Evolutionary conservation across 1,284 basidiomycete species (phyloP).

Genomic region (Papiliotrema laurentii): DNA sequence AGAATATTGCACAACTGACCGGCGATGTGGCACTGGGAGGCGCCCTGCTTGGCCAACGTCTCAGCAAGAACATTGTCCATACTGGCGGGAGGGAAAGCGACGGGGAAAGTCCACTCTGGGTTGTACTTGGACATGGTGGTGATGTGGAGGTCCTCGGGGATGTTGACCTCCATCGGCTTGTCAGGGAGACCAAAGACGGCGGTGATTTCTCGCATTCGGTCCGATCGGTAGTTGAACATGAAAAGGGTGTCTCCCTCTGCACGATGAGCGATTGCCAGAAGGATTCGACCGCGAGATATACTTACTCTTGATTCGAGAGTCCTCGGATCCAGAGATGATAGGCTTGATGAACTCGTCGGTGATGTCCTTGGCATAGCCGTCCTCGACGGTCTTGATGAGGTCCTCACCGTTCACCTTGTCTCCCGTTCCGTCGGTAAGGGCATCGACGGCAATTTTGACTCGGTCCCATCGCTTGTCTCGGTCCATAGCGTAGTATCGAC

Average conservation of each 20-base stretch:
- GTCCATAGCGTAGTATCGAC: constrained; percentile 92
- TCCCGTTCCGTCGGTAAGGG: constrained; percentile 68
- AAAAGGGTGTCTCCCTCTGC: constrained; percentile 71
- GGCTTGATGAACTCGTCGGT: constrained; percentile 93
- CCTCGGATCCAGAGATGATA: constrained; percentile 73
- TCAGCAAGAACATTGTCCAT: constrained; percentile 91
- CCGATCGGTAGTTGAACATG: constrained; percentile 93
- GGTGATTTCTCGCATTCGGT: constrained; percentile 83
- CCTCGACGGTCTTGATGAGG: constrained; percentile 63
- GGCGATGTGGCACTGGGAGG: constrained; percentile 81
- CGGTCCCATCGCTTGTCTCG: constrained; percentile 92
- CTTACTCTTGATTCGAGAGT: constrained; percentile 72
- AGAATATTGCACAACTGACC: constrained; percentile 48
- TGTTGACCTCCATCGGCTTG: constrained; percentile 71
- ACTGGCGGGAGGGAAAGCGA: constrained; percentile 80
- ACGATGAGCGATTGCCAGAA: neutral
- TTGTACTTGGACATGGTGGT: constrained; percentile 93
- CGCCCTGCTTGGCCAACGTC: constrained; percentile 70
- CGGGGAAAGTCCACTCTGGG: constrained; percentile 74
- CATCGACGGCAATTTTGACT: constrained; percentile 79
- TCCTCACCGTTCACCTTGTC: constrained; percentile 57
- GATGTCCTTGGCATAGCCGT: constrained; percentile 69
- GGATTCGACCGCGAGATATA: neutral
- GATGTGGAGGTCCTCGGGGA: constrained; percentile 79
- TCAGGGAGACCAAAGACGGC: constrained; percentile 73